Base-by-base conservation (phyloP, 306 rosid genomes). In the Castanospermum australe region DNA sequence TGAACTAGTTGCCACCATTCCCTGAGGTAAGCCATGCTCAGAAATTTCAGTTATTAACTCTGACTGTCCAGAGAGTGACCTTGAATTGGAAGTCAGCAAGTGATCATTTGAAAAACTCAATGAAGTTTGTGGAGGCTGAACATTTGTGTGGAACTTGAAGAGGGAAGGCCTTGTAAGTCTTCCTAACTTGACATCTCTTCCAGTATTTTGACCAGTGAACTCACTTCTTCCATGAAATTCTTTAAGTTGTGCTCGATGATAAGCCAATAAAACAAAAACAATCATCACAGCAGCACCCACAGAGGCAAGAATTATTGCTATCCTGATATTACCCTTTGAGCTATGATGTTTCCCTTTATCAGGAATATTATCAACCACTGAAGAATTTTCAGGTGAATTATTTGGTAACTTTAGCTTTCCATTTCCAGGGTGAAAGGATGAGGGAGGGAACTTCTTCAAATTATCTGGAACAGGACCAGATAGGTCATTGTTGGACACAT, bases 251-350 rank as follows among this genome's bases (percentile, higher is more conserved):
- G 95, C 85, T 68, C 92, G 90, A 81, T 89, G 97, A 87, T 95
- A 95, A 80, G 86, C 99, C 82, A 95, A 79, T 83, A 92, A 86
- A 82, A 92, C 96, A 85, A 95, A 92, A 75, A 83, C 89, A 82
- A 92, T 91, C 99, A 95, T 91, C 80, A 90, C 78, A 72, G 93
- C 92, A 84, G 94, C 97, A 82, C 97, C 96, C 64, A 95, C 87
- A 4, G 98, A 88, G 15, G 98, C 99, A 82, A 95, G 84, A 82
- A 95, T 95, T 71, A 95, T 95, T 72, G 97, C 95, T 88, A 95
- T 82, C 87, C 86, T 93, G 71, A 95, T 88, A 86, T 66, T 90
- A 67, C 83, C 90, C 84, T 83, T 95, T 36, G 97, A 90, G 47
- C 75, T 69, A 48, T 65, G 89, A 81, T 69, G 87, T 48, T 70